These are phyloP conservation scores for Nothophytophthora sp. DNA, from an alignment of 352 stramenopile genomes.

Conservation along the genomic window DNA sequence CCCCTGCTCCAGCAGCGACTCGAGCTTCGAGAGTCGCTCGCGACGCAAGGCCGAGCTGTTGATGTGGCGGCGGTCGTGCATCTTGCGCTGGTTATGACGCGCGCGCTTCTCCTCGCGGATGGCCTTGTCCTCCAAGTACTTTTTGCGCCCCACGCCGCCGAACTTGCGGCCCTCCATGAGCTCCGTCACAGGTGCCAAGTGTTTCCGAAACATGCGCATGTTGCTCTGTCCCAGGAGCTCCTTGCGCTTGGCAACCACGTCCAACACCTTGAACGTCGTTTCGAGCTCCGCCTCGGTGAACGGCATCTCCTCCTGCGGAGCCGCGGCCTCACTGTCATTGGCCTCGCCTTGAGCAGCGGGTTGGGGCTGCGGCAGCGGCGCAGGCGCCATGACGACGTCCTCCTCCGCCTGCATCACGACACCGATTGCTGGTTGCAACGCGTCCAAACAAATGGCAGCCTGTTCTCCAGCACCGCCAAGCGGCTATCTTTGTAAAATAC, in stretches of 20 bases:
- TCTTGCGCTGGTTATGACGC: slow-evolving; percentile 82
- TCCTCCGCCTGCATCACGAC: slow-evolving; percentile 41
- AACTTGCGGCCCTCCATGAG: slow-evolving; percentile 87
- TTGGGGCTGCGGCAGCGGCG: background rate
- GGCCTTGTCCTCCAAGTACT: slow-evolving; percentile 89
- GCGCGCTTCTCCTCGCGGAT: slow-evolving; percentile 85
- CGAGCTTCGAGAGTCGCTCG: slow-evolving; percentile 91
- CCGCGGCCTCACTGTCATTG: background rate
- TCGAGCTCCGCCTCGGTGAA: slow-evolving; percentile 71
- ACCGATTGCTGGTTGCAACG: slow-evolving; percentile 14
- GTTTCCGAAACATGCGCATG: slow-evolving; percentile 80
- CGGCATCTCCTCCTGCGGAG: slow-evolving; percentile 47
- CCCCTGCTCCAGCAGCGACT: slow-evolving; percentile 87
- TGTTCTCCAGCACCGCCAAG: background rate
- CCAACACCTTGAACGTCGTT: slow-evolving; percentile 68
- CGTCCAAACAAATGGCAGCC: slow-evolving; percentile 8
- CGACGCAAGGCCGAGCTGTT: slow-evolving; percentile 90
- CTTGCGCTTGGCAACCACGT: slow-evolving; percentile 48
- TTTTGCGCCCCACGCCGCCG: slow-evolving; percentile 79
- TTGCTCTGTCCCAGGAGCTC: slow-evolving; percentile 68
- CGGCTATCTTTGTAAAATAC: background rate
- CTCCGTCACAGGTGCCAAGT: slow-evolving; percentile 73
- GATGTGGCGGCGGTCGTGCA: slow-evolving; percentile 94
- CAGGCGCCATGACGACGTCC: slow-evolving; percentile 24
- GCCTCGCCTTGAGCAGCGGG: slow-evolving; percentile 3